A percentile compares a stretch with the other conserved stretches of the same genome.
phyloP scores from a whole-genome alignment of 441 rosid species.

The Adansonia gregorii region DNA sequence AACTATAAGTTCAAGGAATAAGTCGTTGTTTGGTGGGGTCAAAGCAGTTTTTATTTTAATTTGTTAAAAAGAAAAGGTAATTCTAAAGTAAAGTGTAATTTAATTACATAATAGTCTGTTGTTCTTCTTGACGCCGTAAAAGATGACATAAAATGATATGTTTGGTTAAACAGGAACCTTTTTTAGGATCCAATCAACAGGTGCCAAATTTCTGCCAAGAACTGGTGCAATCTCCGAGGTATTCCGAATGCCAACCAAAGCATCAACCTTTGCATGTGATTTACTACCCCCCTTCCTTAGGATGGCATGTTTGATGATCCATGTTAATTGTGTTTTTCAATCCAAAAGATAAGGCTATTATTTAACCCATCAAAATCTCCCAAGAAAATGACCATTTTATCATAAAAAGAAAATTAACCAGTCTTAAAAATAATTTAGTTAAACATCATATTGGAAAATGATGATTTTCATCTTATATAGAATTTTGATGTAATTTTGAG shows the following conservation, averaged over 20 bases:
- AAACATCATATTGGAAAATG: neutral
- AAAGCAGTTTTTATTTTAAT: neutral
- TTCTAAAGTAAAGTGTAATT: neutral
- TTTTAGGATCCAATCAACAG: neutral
- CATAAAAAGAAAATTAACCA: no score
- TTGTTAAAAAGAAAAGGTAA: neutral
- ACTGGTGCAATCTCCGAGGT: neutral
- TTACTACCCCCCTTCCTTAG: neutral
- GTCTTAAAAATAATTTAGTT: no score
- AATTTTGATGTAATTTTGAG: neutral
- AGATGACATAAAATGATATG: neutral
- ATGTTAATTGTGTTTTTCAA: neutral
- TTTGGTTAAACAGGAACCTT: neutral
- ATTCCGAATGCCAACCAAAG: neutral
- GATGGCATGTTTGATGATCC: neutral
- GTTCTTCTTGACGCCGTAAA: neutral
- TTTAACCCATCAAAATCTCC: neutral
- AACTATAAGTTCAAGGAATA: constrained; percentile 18
- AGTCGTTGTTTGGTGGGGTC: constrained; percentile 22
- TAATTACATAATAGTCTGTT: neutral
- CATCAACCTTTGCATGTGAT: neutral
- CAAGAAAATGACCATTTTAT: neutral
- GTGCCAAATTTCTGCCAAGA: neutral
- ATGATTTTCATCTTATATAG: neutral
- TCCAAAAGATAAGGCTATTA: neutral